phyloP scores from a whole-genome alignment of 2,329 filamentous ascomycete species.

The Colletotrichum horii region DNA sequence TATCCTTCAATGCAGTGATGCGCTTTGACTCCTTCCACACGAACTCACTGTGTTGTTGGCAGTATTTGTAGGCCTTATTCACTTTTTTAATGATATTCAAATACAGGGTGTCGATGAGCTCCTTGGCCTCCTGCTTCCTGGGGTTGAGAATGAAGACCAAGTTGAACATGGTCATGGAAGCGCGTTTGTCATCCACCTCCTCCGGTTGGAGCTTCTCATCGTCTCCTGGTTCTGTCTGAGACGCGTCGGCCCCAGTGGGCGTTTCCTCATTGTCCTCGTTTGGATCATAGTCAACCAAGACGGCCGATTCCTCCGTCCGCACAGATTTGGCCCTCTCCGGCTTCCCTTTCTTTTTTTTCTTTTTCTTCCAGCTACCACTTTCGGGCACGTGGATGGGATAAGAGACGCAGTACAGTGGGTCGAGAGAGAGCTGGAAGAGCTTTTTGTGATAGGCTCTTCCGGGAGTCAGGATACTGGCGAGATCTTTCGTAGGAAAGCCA shows the following conservation, averaged over 20 bases:
- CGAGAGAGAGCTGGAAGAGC: slow-evolving; percentile 81
- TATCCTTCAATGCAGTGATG: slow-evolving; percentile 82
- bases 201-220: slow-evolving; percentile 44
- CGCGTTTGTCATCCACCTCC: slow-evolving; percentile 64
- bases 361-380: slow-evolving; percentile 78
- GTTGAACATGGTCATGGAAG: slow-evolving; percentile 95
- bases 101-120: slow-evolving; percentile 78
- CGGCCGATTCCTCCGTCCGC: slow-evolving; percentile 31
- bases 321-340: slow-evolving; percentile 26
- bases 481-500: slow-evolving; percentile 75
- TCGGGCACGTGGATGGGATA: slow-evolving; percentile 84
- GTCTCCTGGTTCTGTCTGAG: slow-evolving; percentile 26
- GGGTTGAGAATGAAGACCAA: slow-evolving; percentile 91
- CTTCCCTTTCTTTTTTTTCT: slow-evolving; percentile 51
- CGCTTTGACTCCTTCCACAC: slow-evolving; percentile 89
- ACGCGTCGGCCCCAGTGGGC: slow-evolving; percentile 32
- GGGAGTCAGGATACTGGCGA: slow-evolving; percentile 82
- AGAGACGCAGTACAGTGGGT: slow-evolving; percentile 80
- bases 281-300: slow-evolving; percentile 25
- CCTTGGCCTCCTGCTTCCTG: slow-evolving; percentile 76
- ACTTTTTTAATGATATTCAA: slow-evolving; percentile 90
- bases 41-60: slow-evolving; percentile 88
- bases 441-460: slow-evolving; percentile 78
- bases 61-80: slow-evolving; percentile 90
- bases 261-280: slow-evolving; percentile 29